phyloP scores from a whole-genome alignment of 371 early-diverging fungal species.

The Dentiscutata heterogama region DNA sequence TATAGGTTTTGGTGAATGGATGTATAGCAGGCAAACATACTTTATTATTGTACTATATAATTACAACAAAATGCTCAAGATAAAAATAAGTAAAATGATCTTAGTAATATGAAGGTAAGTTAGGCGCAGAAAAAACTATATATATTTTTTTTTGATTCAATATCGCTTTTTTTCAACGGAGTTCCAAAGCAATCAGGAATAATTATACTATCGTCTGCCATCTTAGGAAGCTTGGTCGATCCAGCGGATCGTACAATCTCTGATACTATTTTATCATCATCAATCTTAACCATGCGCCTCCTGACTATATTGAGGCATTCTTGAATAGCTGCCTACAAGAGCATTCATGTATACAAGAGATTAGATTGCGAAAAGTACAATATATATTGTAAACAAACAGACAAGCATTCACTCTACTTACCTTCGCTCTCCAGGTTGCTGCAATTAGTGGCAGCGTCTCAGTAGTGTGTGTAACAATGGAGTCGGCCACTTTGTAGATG shows the following conservation, averaged over 20 bases:
- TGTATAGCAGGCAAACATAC: too few species aligned
- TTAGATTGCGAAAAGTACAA: too few species aligned
- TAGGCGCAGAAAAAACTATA: too few species aligned
- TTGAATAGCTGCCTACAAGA: slow-evolving; percentile 8
- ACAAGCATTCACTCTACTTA: neutral
- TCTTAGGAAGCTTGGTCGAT: neutral
- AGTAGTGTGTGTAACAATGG: neutral
- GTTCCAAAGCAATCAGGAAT: neutral
- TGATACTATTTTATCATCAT: neutral
- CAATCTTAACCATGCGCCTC: neutral
- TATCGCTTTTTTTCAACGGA: slow-evolving; percentile 7
- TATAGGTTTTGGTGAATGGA: too few species aligned
- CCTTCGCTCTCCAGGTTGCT: slow-evolving; percentile 1
- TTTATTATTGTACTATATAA: too few species aligned
- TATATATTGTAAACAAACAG: neutral
- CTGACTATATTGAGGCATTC: neutral
- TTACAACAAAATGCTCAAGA: too few species aligned
- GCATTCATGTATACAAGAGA: too few species aligned
- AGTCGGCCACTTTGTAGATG: slow-evolving; percentile 1
- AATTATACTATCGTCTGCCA: neutral
- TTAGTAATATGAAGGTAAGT: too few species aligned
- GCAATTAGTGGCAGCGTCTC: slow-evolving; percentile 23
- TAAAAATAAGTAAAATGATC: too few species aligned
- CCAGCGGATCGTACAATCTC: neutral
- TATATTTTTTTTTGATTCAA: too few species aligned